Base-by-base conservation (phyloP, 2,329 filamentous ascomycete species). In the Bertia moriformis region DNA sequence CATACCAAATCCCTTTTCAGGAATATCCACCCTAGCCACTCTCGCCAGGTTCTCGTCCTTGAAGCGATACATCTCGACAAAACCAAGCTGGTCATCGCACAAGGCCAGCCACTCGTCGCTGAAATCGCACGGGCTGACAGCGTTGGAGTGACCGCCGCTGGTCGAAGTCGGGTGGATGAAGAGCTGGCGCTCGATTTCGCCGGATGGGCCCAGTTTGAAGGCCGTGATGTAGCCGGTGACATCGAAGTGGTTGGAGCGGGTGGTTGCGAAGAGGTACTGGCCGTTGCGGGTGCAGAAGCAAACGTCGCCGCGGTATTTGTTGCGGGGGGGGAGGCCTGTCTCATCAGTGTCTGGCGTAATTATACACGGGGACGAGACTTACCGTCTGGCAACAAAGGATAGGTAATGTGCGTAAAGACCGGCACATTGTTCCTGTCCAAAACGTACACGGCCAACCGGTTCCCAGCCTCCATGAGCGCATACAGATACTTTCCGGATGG, bases 1-100 rank as follows among this genome's bases (percentile, higher is more conserved):
- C 86, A 93, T 93, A 2, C 85, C 85, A 55, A 93, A 93, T 1
- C 86, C 86, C n/a, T 83, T 83, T 62, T 93, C 86, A 4, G 78
- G 76, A 27, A 93, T 78, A 48, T 84, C 76, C 45, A 83, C 65
- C 44, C 83, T 69, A 14, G 85, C 85, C 4, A 93, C 85, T 3
- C 85, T 66, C 2, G 75, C 79, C 39, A 93, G 60, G 48, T 80
- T 84, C 65, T 91, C 85, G 42, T 87, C 79, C 46, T 80, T 69
- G 83, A 85, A 93, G 40, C 85, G 69, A 56, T 93, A 93, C 41
- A 93, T 83, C 63, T 93, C 86, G 15, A 93, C 61, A 63, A 82
- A 89, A 4, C 86, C 86, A 48, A 87, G 75, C 62, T 93, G 82
- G 52, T 93, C 86, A 51, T 93, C 86, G 4, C 83, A 91, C 48